Percentiles rank a stretch among this genome's conserved stretches.
phyloP scores from a whole-genome alignment of 768 basidiomycete genomes.

The Mycena epipterygia region DNA sequence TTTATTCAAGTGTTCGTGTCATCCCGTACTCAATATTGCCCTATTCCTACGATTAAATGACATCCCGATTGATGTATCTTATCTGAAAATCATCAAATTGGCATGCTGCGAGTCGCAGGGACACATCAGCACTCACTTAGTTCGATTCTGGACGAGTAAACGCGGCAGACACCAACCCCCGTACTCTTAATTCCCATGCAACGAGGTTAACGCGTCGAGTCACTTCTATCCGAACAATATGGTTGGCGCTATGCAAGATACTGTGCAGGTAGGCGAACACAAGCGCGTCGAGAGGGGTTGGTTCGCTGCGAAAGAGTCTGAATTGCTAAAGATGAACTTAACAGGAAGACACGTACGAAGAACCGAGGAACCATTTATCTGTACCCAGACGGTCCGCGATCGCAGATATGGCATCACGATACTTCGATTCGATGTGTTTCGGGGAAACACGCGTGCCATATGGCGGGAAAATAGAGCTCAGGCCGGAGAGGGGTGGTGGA shows the following conservation, averaged over 20 bases:
- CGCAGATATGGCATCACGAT: conserved; percentile 78
- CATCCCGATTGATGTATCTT: no score
- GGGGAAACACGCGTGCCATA: conserved; percentile 71
- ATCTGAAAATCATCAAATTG: no score
- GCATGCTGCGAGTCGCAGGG: no score
- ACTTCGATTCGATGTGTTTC: conserved; percentile 66
- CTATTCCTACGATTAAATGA: no score
- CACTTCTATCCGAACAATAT: conserved; percentile 70
- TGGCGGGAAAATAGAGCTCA: conserved; percentile 71
- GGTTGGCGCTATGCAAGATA: conserved; percentile 62
- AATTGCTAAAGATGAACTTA: background rate
- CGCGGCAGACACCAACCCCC: conserved; percentile 66
- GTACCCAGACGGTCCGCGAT: conserved; percentile 82
- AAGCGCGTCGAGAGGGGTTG: conserved; percentile 87
- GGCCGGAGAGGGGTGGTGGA: conserved; percentile 78
- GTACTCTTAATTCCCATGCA: conserved; percentile 82
- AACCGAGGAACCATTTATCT: conserved; percentile 87
- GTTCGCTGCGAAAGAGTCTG: conserved; percentile 58
- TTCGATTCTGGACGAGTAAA: conserved; percentile 48
- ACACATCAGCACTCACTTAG: background rate
- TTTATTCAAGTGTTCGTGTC: no score
- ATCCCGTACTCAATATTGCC: no score
- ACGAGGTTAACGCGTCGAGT: conserved; percentile 82
- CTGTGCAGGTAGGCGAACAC: conserved; percentile 86
- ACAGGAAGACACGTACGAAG: conserved; percentile 60